Evolutionary conservation across 306 rosid species (phyloP), one percentile per base, ranked within the genome.

Genomic region (Rubus parviflorus): DNA sequence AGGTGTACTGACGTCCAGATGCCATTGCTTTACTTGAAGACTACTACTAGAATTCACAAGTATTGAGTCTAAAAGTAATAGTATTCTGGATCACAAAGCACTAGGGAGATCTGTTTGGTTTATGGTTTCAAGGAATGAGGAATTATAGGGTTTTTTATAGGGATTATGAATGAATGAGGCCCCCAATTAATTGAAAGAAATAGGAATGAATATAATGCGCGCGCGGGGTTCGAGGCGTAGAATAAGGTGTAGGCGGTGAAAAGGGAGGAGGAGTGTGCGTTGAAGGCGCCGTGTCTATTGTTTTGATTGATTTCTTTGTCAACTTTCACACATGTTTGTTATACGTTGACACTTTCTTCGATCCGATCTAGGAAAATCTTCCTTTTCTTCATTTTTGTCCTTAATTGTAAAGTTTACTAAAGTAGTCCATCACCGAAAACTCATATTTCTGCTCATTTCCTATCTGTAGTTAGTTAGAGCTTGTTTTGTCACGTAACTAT

Each of bases 261-360:
- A 22, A 78, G 68, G 4, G 8, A 3, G 19, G 48, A 45, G 19
- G 10, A 60, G 58, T 13, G 58, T 13, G 90, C 96, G 91, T 1
- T 75, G 78, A 84, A 70, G 41, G 69, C 89, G 97, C 74, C 86
- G 87, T 74, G 89, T 87, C 35, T 84, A 10, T 60, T 75, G 87
- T 72, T 70, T 30, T 61, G 17, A 40, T 78, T 84, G 74, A 75
- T 22, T 20, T 22, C 58, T 78, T 85, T 77, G 80, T 84, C 88
- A 85, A 87, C 87, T 60, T 2, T 5, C 67, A 63, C 67, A 63
- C 83, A 74, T 76, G 83, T 10, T 23, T 8, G 77, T 67, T 30
- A 3, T 30, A 1, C 35, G 35, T 2, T 30, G 2, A 30, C 30
- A 43, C 22, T 1, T 35, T 49, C 40, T 76, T 71, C 15, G 45